Evolutionary conservation across 2,329 filamentous ascomycete genomes (phyloP).

Genomic region (Tolypocladium tundrense): DNA sequence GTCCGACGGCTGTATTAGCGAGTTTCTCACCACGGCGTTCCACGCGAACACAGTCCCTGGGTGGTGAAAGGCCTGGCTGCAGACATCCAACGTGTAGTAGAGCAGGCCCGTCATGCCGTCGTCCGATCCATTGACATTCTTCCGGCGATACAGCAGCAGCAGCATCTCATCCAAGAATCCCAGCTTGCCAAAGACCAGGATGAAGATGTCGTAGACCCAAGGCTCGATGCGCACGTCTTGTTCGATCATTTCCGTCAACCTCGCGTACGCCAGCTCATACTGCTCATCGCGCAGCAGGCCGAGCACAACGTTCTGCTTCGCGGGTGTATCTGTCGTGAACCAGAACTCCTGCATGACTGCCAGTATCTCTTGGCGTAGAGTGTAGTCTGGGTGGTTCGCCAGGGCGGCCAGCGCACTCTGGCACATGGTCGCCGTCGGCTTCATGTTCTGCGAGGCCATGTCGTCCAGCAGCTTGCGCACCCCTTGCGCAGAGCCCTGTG

Average conservation of each 20-base stretch:
- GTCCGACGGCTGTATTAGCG: constrained; percentile 36
- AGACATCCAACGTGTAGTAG: constrained; percentile 65
- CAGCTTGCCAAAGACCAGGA: constrained; percentile 61
- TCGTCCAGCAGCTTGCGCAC: constrained; percentile 59
- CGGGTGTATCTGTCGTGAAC: constrained; percentile 40
- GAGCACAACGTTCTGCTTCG: constrained; percentile 57
- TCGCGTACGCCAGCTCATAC: constrained; percentile 67
- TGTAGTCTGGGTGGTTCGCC: constrained; percentile 76
- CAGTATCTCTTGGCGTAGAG: constrained; percentile 61
- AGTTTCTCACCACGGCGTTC: constrained; percentile 48
- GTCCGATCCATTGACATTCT: constrained; percentile 21
- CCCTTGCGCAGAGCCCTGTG: constrained; percentile 55
- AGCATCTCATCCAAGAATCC: constrained; percentile 72
- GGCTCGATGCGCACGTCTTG: constrained; percentile 43
- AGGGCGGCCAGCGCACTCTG: constrained; percentile 63
- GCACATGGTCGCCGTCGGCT: constrained; percentile 56
- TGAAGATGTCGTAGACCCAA: constrained; percentile 73
- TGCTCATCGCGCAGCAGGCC: constrained; percentile 73
- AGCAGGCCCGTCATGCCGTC: constrained; percentile 44
- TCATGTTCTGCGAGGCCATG: constrained; percentile 53
- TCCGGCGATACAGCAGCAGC: constrained; percentile 51
- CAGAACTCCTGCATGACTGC: constrained; percentile 65
- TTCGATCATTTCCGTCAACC: constrained; percentile 55
- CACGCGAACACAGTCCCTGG: constrained; percentile 61
- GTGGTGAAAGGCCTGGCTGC: constrained; percentile 53